Conservation (phyloP, 176 grass and related monocot genomes). For the Oryza longistaminata region DNA sequence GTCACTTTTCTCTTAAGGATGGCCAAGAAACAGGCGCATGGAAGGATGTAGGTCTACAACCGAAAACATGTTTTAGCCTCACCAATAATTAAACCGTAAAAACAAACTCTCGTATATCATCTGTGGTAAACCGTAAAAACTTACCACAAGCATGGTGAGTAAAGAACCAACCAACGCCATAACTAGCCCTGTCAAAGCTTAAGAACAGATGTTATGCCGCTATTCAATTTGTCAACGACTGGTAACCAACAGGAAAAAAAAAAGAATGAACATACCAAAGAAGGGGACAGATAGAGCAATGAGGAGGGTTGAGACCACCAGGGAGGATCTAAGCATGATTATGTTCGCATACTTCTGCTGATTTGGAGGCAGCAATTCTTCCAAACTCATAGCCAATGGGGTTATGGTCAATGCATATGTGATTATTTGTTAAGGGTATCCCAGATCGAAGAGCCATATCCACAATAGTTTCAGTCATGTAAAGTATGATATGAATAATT, state of each 20-base stretch:
- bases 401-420: conserved; percentile 88
- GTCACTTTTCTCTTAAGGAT: conserved; percentile 69
- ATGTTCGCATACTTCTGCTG: conserved; percentile 65
- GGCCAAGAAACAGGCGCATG: conserved; percentile 81
- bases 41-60: conserved; percentile 75
- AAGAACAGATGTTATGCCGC: background rate
- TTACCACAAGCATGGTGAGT: conserved; percentile 95
- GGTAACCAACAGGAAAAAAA: background rate
- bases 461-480: background rate
- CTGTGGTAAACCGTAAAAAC: background rate
- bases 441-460: background rate
- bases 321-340: conserved; percentile 70
- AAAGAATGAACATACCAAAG: conserved; percentile 62
- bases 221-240: conserved; percentile 21
- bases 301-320: conserved; percentile 75
- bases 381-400: conserved; percentile 86
- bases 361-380: conserved; percentile 75
- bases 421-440: conserved; percentile 55
- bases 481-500: background rate
- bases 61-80: conserved; percentile 7
- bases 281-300: conserved; percentile 83
- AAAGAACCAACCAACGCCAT: conserved; percentile 96
- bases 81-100: background rate
- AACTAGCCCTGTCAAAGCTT: conserved; percentile 64
- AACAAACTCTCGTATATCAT: background rate